Evolutionary conservation across 768 basidiomycete species (phyloP).

Genomic region (Lactarius indigo): DNA sequence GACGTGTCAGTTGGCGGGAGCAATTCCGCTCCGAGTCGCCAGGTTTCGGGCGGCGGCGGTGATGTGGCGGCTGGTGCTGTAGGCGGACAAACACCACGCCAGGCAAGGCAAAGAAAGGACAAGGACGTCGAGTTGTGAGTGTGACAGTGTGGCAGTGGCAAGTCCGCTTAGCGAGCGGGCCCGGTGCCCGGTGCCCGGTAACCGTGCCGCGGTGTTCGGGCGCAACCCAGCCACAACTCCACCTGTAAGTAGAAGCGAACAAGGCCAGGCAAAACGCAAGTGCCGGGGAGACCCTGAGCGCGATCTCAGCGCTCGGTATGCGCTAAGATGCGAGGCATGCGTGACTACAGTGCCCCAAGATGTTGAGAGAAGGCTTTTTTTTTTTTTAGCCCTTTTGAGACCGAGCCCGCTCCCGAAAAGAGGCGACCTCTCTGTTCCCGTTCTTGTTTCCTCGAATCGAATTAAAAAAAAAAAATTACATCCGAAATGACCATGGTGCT

Average conservation of each 20-base stretch:
- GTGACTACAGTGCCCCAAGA: too few relatives aligned
- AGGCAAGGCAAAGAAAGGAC: not conserved
- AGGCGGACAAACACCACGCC: not conserved
- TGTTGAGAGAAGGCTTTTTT: too few relatives aligned
- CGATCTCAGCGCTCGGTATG: not conserved
- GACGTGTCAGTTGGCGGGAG: not conserved
- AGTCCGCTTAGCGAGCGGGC: not conserved
- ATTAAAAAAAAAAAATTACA: not conserved
- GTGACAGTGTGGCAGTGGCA: not conserved
- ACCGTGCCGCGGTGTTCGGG: not conserved
- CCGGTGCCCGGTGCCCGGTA: not conserved
- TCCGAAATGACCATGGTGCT: not conserved
- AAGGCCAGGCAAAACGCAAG: not conserved
- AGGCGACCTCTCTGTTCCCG: not conserved
- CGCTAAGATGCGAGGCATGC: not conserved
- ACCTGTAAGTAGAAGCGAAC: not conserved
- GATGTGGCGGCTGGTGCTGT: not conserved
- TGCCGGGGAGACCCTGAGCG: not conserved
- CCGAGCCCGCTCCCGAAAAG: not conserved
- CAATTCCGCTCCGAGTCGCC: not conserved
- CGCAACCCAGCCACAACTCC: not conserved
- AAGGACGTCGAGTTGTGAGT: not conserved
- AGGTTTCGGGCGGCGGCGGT: not conserved
- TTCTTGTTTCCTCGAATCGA: not conserved
- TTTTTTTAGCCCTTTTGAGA: not conserved